phyloP scores from a whole-genome alignment of 2,329 filamentous ascomycete genomes.

The Colletotrichum graminicola region DNA sequence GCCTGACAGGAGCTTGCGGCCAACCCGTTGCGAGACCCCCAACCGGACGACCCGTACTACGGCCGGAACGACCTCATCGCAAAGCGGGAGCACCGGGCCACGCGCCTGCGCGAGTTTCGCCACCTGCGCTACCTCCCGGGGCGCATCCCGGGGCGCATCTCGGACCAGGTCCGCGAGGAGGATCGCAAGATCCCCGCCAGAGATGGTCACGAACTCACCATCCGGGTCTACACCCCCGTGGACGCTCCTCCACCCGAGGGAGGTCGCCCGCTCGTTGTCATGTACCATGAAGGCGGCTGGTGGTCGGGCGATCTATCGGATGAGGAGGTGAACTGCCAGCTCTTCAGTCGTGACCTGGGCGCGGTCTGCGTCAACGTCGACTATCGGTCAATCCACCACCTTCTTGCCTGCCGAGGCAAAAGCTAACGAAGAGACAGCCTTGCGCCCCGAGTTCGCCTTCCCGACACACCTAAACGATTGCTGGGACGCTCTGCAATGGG shows the following conservation, averaged over 20 bases:
- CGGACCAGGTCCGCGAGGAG: conserved; percentile 31
- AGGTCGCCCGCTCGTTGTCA: conserved; percentile 33
- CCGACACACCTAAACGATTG: conserved; percentile 60
- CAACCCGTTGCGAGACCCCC: conserved; percentile 14
- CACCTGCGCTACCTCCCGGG: conserved; percentile 33
- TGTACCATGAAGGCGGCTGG: conserved; percentile 37
- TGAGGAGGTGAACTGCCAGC: conserved; percentile 33
- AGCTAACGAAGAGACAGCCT: conserved; percentile 45
- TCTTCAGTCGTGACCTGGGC: conserved; percentile 29
- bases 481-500: conserved; percentile 54
- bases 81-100: conserved; percentile 25
- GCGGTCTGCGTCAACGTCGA: conserved; percentile 57
- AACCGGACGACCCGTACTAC: conserved; percentile 22
- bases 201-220: conserved; percentile 16
- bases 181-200: conserved; percentile 24
- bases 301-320: conserved; percentile 30
- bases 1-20: conserved; percentile 22
- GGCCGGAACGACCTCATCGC: conserved; percentile 23
- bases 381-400: conserved; percentile 51
- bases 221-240: conserved; percentile 27
- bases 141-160: conserved; percentile 15
- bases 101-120: conserved; percentile 27
- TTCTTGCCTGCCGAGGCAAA: background rate
- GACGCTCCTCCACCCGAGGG: background rate
- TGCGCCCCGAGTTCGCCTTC: conserved; percentile 64